phyloP scores from a whole-genome alignment of 805 yeast genomes.

The Wickerhamiella azymoides region DNA sequence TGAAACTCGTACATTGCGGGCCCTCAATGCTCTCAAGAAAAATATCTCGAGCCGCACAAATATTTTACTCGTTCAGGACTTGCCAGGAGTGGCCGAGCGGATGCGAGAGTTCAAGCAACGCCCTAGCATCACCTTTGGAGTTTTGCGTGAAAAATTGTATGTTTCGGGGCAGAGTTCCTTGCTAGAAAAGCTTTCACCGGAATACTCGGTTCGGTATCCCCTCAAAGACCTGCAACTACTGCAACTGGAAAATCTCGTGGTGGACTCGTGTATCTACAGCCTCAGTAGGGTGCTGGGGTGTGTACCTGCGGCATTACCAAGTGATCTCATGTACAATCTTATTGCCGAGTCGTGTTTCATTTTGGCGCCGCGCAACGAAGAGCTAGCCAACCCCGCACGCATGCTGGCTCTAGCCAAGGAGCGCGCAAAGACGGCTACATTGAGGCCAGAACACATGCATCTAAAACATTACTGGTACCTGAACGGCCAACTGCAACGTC shows the following conservation, averaged over 20 bases:
- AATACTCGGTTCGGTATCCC: background rate
- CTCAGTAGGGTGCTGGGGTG: constrained; percentile 1
- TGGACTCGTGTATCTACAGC: background rate
- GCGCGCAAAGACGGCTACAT: background rate
- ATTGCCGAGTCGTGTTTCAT: constrained; percentile 6
- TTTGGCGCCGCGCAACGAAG: constrained; percentile 19
- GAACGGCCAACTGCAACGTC: background rate
- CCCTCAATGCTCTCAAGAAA: background rate
- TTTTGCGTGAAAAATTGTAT: background rate
- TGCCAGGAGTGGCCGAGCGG: background rate
- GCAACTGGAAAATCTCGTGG: constrained; percentile 5
- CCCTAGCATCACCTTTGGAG: background rate
- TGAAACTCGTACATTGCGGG: background rate
- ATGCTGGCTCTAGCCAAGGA: background rate
- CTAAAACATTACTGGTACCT: background rate
- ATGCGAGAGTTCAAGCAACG: background rate
- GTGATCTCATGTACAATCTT: background rate
- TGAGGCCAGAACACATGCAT: background rate
- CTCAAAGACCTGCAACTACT: background rate
- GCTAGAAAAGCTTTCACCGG: background rate
- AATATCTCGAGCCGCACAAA: background rate
- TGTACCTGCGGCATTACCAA: background rate
- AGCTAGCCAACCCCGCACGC: background rate
- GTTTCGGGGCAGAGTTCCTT: background rate
- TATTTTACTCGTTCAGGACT: background rate